Conservation (phyloP, 2,329 filamentous ascomycete genomes). For the Microsporum ferrugineum region DNA sequence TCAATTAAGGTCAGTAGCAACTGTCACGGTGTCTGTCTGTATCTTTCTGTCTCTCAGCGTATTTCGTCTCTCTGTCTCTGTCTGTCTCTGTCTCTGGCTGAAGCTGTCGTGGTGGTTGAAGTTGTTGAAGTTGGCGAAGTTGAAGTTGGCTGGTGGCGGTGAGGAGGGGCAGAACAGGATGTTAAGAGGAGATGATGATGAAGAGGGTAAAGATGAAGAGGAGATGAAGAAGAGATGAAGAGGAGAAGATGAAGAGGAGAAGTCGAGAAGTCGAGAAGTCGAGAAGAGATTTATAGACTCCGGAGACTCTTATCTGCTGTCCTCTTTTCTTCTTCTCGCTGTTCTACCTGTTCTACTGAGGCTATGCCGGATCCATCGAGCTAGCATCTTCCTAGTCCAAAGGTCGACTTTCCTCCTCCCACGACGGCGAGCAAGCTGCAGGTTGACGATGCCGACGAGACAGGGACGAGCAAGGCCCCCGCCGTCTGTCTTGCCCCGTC, state of each 20-base stretch:
- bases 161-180: not conserved
- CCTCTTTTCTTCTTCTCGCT: not conserved
- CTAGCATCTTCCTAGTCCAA: not conserved
- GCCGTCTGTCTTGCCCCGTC: not conserved
- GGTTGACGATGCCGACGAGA: not conserved
- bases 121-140: not conserved
- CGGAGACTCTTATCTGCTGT: not conserved
- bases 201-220: not conserved
- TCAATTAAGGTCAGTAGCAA: not conserved
- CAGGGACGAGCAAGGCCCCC: not conserved
- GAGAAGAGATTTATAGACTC: not conserved
- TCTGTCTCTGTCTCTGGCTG: not conserved
- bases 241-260: not conserved
- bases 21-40: not conserved
- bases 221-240: not conserved
- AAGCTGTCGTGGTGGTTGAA: not conserved
- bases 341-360: not conserved
- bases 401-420: too few species aligned
- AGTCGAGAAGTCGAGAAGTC: not conserved
- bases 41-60: not conserved
- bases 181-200: not conserved
- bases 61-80: not conserved
- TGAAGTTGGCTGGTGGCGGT: not conserved
- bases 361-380: not conserved
- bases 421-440: not conserved